A percentile compares a stretch with the other conserved stretches of the same genome.
Conservation (phyloP, 108 stramenopile species). For the Fistulifera solaris region DNA sequence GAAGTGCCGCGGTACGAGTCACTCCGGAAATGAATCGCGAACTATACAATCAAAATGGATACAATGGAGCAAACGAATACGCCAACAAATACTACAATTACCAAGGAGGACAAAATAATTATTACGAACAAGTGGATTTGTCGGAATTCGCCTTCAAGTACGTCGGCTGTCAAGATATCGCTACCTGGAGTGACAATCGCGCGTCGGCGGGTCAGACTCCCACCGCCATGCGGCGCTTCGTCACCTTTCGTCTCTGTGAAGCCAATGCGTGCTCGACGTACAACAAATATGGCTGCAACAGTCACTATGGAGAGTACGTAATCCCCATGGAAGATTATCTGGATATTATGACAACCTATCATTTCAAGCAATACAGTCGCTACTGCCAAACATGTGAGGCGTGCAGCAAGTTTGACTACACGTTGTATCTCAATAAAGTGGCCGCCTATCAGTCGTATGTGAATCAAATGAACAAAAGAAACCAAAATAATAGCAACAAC, state of each 20-base stretch:
- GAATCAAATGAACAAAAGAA: neutral
- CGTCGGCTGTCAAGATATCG: slow-evolving; percentile 55
- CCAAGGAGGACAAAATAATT: neutral
- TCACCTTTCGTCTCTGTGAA: slow-evolving; percentile 76
- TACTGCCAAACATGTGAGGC: slow-evolving; percentile 56
- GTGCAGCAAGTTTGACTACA: slow-evolving; percentile 22
- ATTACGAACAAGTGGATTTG: slow-evolving; percentile 28
- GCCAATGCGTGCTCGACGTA: slow-evolving; percentile 42
- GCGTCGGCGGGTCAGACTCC: slow-evolving; percentile 33
- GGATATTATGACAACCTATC: slow-evolving; percentile 54
- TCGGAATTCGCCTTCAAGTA: slow-evolving; percentile 66
- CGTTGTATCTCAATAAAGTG: neutral
- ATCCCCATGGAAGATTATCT: slow-evolving; percentile 62
- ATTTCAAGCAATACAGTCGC: slow-evolving; percentile 34
- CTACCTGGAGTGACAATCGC: slow-evolving; percentile 28
- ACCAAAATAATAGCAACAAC: slow-evolving; percentile 1
- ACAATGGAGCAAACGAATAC: too few relatives aligned
- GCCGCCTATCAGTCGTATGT: neutral
- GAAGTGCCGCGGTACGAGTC: too few relatives aligned
- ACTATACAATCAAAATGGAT: too few relatives aligned
- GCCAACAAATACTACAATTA: too few relatives aligned
- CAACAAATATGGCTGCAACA: slow-evolving; percentile 50
- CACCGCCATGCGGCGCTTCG: slow-evolving; percentile 59
- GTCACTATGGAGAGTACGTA: slow-evolving; percentile 67
- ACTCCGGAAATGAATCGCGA: too few relatives aligned